These are phyloP conservation scores for Chlorella sorokiniana DNA, from an alignment of 139 green algal genomes.

Conservation along the genomic window DNA sequence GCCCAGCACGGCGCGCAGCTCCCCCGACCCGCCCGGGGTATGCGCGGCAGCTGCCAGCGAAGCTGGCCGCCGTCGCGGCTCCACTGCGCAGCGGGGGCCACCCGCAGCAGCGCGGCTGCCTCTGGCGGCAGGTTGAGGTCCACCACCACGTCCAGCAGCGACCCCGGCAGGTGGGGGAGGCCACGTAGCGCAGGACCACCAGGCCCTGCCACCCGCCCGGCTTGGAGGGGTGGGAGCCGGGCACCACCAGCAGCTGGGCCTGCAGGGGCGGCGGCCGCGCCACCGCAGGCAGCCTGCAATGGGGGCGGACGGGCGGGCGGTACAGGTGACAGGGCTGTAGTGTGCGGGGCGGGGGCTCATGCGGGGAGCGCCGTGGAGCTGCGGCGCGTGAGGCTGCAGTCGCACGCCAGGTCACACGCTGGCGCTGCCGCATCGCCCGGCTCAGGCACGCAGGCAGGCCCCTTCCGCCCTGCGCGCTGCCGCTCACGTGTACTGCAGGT, in stretches of 20 bases:
- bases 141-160: slow-evolving; percentile 38
- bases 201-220: slow-evolving; percentile 26
- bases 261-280: slow-evolving; percentile 40
- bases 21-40: slow-evolving; percentile 15
- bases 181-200: slow-evolving; percentile 40
- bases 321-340: too few species aligned
- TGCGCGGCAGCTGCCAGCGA: slow-evolving; percentile 23
- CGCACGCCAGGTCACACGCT: too few species aligned
- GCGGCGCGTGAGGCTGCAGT: too few species aligned
- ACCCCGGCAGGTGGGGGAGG: slow-evolving; percentile 4
- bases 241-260: slow-evolving; percentile 21
- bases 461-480: background rate
- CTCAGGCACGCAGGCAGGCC: background rate
- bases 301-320: background rate
- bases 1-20: slow-evolving; percentile 31
- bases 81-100: slow-evolving; percentile 28
- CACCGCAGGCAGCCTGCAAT: slow-evolving; percentile 34
- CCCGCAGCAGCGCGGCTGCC: background rate
- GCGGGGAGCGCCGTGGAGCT: too few species aligned
- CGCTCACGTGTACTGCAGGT: slow-evolving; percentile 42
- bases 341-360: too few species aligned
- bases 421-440: too few species aligned
- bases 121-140: slow-evolving; percentile 38
- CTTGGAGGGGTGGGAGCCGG: slow-evolving; percentile 1
- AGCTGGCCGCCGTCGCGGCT: slow-evolving; percentile 27